A percentile compares a stretch with the other conserved stretches of the same genome.
Evolutionary conservation across 805 yeast genomes (phyloP).

Genomic region (Candida nemodendra): DNA sequence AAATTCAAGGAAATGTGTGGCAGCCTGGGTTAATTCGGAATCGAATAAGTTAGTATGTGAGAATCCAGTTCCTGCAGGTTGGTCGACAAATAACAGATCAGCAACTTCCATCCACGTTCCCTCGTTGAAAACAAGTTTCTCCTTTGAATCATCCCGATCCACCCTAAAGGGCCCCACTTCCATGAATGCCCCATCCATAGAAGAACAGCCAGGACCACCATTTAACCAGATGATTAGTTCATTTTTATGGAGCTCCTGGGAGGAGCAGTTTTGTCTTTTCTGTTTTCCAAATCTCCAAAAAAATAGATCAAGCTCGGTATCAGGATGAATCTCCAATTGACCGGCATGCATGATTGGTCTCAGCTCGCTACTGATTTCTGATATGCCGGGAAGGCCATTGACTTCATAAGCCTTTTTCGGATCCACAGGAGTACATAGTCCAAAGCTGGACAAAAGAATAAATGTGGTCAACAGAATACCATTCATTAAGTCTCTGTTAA

Average conservation of each 20-base stretch:
- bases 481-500: no score
- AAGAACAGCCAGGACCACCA: constrained; percentile 98
- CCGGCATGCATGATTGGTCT: constrained; percentile 64
- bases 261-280: constrained; percentile 4
- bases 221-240: constrained; percentile 82
- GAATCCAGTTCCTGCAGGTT: constrained; percentile 93
- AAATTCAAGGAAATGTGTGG: constrained; percentile 62
- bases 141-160: constrained; percentile 16
- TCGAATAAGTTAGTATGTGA: constrained; percentile 60
- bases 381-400: constrained; percentile 28
- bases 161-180: constrained; percentile 89
- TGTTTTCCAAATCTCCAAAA: constrained; percentile 66
- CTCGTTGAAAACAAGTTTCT: constrained; percentile 48
- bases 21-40: constrained; percentile 54
- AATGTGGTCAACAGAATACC: no score
- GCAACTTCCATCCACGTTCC: constrained; percentile 86
- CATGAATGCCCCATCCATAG: constrained; percentile 95
- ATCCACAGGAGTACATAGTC: not conserved
- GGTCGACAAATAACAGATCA: constrained; percentile 85
- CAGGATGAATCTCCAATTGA: constrained; percentile 55
- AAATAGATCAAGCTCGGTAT: constrained; percentile 58
- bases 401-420: constrained; percentile 18
- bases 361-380: constrained; percentile 20
- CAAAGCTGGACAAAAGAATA: not conserved
- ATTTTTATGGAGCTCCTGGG: constrained; percentile 16